Conservation (phyloP, 2,329 filamentous ascomycete genomes). For the Zymoseptoria crescenta region DNA sequence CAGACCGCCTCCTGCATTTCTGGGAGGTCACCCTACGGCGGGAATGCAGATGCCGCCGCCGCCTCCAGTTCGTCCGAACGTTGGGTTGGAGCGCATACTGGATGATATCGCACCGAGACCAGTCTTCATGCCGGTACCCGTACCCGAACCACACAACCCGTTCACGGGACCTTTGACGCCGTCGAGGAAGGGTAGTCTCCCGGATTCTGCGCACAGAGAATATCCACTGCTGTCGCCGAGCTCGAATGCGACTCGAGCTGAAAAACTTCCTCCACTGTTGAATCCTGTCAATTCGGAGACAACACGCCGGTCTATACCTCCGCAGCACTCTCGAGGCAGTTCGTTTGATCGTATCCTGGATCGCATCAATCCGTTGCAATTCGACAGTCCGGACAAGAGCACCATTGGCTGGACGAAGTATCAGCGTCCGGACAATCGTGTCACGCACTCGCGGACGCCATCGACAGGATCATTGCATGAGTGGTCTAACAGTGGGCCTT, state of each 20-base stretch:
- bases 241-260: background rate
- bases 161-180: background rate
- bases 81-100: constrained; percentile 1
- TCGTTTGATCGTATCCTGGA: background rate
- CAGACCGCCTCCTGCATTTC: constrained; percentile 2
- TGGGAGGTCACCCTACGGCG: constrained; percentile 2
- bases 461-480: constrained; percentile 4
- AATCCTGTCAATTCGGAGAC: background rate
- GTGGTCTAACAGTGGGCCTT: constrained; percentile 10
- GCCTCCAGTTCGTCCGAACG: constrained; percentile 3
- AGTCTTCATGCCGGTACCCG: background rate
- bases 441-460: background rate
- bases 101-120: background rate
- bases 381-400: background rate
- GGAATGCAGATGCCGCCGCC: constrained; percentile 10
- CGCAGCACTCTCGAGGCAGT: constrained; percentile 1
- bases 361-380: background rate
- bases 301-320: background rate
- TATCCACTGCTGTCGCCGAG: constrained; percentile 3
- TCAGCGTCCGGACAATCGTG: constrained; percentile 5
- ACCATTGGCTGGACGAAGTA: constrained; percentile 10
- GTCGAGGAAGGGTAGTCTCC: background rate
- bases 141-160: background rate
- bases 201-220: background rate
- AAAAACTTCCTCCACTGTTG: background rate